A percentile compares a stretch with the other conserved stretches of the same genome.
Conservation (phyloP, 2,329 filamentous ascomycete genomes). For the Penicillium expansum region DNA sequence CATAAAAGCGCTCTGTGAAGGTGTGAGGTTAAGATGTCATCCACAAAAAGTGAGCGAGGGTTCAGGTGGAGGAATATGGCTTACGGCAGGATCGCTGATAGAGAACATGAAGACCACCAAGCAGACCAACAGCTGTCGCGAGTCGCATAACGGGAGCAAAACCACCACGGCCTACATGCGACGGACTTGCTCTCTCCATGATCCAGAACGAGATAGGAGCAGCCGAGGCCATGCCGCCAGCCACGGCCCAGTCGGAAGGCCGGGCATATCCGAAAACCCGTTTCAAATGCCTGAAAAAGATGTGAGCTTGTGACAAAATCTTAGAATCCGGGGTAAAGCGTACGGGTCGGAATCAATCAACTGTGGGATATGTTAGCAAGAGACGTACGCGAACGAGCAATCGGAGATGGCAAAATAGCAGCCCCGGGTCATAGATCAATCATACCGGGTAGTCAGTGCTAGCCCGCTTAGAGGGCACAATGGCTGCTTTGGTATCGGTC, state of each 20-base stretch:
- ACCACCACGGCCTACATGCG: constrained; percentile 76
- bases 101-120: constrained; percentile 78
- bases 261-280: constrained; percentile 87
- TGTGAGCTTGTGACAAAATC: constrained; percentile 29
- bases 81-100: constrained; percentile 82
- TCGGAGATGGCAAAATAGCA: background rate
- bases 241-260: constrained; percentile 75
- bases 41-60: background rate
- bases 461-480: constrained; percentile 74
- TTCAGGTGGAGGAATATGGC: constrained; percentile 39
- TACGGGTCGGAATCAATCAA: constrained; percentile 99
- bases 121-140: constrained; percentile 66
- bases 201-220: constrained; percentile 71
- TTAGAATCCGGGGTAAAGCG: constrained; percentile 37
- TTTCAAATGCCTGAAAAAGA: constrained; percentile 71
- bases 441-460: constrained; percentile 84
- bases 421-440: constrained; percentile 22
- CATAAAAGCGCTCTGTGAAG: constrained; percentile 82
- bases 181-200: constrained; percentile 83
- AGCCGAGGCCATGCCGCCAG: constrained; percentile 64
- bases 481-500: constrained; percentile 40
- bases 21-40: constrained; percentile 9
- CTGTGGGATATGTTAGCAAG: constrained; percentile 51
- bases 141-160: constrained; percentile 82
- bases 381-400: background rate